Evolutionary conservation across 1,284 basidiomycete species (phyloP).

Genomic region (Trichosporon ovoides): DNA sequence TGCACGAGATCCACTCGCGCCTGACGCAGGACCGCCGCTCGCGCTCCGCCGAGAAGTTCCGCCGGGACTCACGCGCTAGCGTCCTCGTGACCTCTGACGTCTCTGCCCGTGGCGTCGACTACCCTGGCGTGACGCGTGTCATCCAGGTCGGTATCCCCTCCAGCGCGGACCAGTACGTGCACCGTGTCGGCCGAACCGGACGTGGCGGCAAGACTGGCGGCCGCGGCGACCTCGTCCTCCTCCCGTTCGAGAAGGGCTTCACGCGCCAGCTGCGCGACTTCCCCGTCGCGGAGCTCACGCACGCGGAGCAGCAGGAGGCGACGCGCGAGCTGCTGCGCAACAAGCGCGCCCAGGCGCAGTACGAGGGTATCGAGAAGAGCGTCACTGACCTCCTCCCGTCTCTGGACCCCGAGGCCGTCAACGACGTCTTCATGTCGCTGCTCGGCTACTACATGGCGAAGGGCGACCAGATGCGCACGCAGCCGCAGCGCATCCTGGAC

Average conservation of each 20-base stretch:
- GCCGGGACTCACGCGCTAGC: conserved; percentile 57
- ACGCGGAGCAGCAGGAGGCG: conserved; percentile 52
- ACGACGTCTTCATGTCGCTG: conserved; percentile 64
- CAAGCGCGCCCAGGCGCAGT: conserved; percentile 15
- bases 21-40: conserved; percentile 63
- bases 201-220: conserved; percentile 63
- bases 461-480: conserved; percentile 54
- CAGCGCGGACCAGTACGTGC: conserved; percentile 73
- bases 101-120: conserved; percentile 84
- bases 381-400: conserved; percentile 44
- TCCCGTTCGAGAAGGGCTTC: conserved; percentile 77
- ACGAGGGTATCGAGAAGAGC: conserved; percentile 45
- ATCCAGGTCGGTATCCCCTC: conserved; percentile 84
- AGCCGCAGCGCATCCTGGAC: conserved; percentile 53
- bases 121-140: conserved; percentile 83
- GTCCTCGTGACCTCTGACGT: conserved; percentile 85
- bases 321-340: conserved; percentile 51
- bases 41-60: conserved; percentile 64
- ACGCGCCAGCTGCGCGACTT: conserved; percentile 57
- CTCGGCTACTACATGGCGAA: conserved; percentile 72
- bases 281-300: conserved; percentile 60
- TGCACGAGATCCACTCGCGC: conserved; percentile 86
- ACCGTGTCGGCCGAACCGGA: conserved; percentile 87
- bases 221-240: conserved; percentile 79
- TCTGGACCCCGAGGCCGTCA: conserved; percentile 58